Evolutionary conservation across 2,329 filamentous ascomycete genomes (phyloP).

Genomic region (Fusarium metavorans): DNA sequence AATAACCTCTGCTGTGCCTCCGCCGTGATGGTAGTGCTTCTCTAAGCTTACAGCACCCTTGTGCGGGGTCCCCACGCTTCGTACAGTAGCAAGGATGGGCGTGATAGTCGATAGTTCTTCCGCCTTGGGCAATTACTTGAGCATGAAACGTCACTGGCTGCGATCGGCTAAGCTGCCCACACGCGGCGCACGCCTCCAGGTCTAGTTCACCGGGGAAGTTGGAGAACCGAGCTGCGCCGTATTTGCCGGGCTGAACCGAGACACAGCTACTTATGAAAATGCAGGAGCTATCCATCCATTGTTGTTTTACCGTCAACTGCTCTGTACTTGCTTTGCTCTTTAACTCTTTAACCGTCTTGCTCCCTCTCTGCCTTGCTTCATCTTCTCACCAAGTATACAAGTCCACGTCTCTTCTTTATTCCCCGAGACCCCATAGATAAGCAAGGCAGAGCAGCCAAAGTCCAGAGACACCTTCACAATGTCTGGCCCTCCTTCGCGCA

Average conservation of each 20-base stretch:
- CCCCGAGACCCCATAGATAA: neutral
- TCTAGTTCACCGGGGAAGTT: conserved; percentile 29
- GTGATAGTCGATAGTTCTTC: conserved; percentile 1
- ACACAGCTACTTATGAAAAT: conserved; percentile 41
- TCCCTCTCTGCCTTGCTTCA: conserved; percentile 1
- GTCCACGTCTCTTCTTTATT: neutral
- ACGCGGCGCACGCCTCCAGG: neutral
- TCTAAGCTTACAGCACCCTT: conserved; percentile 3
- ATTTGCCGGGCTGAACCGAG: conserved; percentile 47
- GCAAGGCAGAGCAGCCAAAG: conserved; percentile 13
- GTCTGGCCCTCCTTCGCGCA: conserved; percentile 73
- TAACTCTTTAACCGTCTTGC: neutral
- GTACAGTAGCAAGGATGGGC: neutral
- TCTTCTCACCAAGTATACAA: neutral
- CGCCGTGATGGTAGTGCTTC: neutral
- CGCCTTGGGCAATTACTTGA: conserved; percentile 1
- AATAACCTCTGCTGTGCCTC: conserved; percentile 2
- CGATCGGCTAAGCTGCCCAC: conserved; percentile 15
- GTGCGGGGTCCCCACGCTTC: conserved; percentile 36
- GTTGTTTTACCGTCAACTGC: neutral
- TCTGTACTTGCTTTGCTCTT: neutral
- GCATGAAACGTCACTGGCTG: conserved; percentile 37
- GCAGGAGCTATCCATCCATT: conserved; percentile 7
- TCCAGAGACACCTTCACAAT: conserved; percentile 54
- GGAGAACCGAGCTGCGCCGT: conserved; percentile 43